Evolutionary conservation across 441 rosid species (phyloP).

Genomic region (Brassica balearica): DNA sequence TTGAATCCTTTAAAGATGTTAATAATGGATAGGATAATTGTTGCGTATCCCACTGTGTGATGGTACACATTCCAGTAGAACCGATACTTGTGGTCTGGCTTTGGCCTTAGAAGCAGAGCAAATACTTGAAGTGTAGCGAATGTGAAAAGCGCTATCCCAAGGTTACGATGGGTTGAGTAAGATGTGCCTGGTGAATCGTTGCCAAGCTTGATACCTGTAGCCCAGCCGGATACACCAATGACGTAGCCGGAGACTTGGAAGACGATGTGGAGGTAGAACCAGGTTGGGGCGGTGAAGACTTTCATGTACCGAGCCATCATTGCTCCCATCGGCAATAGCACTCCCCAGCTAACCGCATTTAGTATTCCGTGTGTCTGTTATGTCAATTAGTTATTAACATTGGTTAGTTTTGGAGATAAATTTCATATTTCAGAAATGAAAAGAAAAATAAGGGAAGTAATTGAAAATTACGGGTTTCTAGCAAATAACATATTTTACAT

Average conservation of each 20-base stretch:
- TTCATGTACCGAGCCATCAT: slow-evolving; percentile 66
- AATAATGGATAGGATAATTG: slow-evolving; percentile 52
- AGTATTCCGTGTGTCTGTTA: slow-evolving; percentile 65
- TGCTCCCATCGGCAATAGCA: slow-evolving; percentile 62
- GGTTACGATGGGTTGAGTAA: slow-evolving; percentile 54
- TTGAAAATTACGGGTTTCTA: not conserved
- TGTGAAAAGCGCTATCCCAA: slow-evolving; percentile 62
- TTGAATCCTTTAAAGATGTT: slow-evolving; percentile 62
- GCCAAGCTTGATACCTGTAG: slow-evolving; percentile 65
- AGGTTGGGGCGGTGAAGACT: slow-evolving; percentile 66
- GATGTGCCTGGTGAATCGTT: slow-evolving; percentile 50
- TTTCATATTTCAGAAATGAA: not conserved
- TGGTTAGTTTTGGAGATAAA: slow-evolving; percentile 11
- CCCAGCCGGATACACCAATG: slow-evolving; percentile 68
- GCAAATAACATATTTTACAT: not conserved
- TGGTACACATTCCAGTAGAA: slow-evolving; percentile 68
- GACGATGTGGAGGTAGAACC: slow-evolving; percentile 66
- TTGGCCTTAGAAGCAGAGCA: slow-evolving; percentile 72
- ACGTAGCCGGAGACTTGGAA: slow-evolving; percentile 60
- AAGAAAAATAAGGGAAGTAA: not conserved
- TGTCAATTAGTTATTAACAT: not conserved
- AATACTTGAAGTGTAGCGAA: slow-evolving; percentile 69
- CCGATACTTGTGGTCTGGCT: slow-evolving; percentile 67
- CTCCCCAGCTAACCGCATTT: slow-evolving; percentile 69
- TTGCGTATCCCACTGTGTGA: slow-evolving; percentile 55